These are phyloP conservation scores for Syzygium malaccense DNA, from an alignment of 441 rosid species.

Conservation along the genomic window DNA sequence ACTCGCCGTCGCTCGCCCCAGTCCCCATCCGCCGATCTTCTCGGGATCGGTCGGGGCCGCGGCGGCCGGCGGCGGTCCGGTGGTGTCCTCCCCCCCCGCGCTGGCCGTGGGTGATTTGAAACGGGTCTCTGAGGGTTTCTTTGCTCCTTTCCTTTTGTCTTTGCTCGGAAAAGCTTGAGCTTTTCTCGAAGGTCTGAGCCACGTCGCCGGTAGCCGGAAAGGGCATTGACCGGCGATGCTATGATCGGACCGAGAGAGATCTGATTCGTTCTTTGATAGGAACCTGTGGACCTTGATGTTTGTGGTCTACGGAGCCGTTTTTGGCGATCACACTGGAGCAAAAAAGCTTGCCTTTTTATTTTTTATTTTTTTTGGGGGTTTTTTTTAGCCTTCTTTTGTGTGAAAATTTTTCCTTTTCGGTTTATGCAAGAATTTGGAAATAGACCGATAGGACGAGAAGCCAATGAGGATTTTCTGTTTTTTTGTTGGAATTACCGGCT, in stretches of 20 bases:
- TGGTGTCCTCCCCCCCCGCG: neutral
- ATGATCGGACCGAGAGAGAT: conserved; percentile 46
- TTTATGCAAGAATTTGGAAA: neutral
- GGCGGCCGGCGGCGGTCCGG: conserved; percentile 1
- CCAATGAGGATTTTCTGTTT: conserved; percentile 40
- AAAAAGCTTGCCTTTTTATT: neutral
- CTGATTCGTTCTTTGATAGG: conserved; percentile 66
- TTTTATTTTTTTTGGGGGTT: neutral
- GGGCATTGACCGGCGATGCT: conserved; percentile 61
- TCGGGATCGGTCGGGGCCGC: conserved; percentile 21
- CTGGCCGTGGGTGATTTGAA: conserved; percentile 51
- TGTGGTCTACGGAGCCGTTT: conserved; percentile 56
- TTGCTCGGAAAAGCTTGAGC: neutral
- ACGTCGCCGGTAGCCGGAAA: conserved; percentile 53
- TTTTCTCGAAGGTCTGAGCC: conserved; percentile 35
- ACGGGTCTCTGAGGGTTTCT: conserved; percentile 61
- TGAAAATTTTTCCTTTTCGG: neutral
- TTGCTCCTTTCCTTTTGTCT: neutral
- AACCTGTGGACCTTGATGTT: conserved; percentile 40
- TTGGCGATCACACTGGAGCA: conserved; percentile 37
- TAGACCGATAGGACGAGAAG: conserved; percentile 1
- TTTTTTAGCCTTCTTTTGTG: neutral
- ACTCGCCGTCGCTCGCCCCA: neutral
- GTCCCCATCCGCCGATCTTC: conserved; percentile 18
- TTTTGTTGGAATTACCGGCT: conserved; percentile 69